A percentile compares a stretch with the other conserved stretches of the same genome.
Conservation (phyloP, 345 rosid genomes). For the Triadica sebifera region DNA sequence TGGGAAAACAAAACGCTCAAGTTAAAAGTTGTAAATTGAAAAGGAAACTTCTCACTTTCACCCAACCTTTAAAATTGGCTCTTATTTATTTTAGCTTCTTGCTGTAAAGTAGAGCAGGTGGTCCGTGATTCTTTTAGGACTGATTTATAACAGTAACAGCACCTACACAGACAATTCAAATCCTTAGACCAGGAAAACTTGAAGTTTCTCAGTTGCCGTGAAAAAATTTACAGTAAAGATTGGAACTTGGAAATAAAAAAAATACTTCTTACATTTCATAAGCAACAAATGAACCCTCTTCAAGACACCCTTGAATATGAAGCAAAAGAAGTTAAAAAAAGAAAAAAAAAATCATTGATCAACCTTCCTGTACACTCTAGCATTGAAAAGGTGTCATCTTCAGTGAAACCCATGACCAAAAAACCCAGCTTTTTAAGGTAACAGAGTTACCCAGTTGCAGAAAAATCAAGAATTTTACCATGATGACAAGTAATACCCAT, state of each 20-base stretch:
- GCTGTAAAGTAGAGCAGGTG: constrained; percentile 36
- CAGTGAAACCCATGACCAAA: constrained; percentile 4
- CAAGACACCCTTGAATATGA: constrained; percentile 35
- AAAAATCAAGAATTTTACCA: constrained; percentile 30
- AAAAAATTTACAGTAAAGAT: neutral
- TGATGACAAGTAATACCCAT: constrained; percentile 27
- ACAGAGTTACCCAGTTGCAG: constrained; percentile 7
- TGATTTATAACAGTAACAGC: constrained; percentile 9
- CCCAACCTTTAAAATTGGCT: constrained; percentile 20
- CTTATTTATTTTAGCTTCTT: constrained; percentile 8
- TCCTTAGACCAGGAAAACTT: neutral
- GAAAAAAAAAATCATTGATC: constrained; percentile 14
- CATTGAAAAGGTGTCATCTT: constrained; percentile 21
- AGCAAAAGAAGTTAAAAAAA: constrained; percentile 26
- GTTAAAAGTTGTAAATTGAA: constrained; percentile 21
- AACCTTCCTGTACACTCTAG: constrained; percentile 42
- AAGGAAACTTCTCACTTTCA: constrained; percentile 37
- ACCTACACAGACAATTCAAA: constrained; percentile 9
- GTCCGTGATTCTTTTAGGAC: constrained; percentile 34
- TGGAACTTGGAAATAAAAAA: neutral
- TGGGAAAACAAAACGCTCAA: neutral
- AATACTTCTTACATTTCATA: constrained; percentile 22
- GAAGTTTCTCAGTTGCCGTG: neutral
- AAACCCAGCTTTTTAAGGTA: constrained; percentile 12
- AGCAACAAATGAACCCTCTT: constrained; percentile 28